Percentiles rank a stretch among this genome's conserved stretches.
Conservation (phyloP, 176 grass and related monocot species). For the Bonia amplexicaulis region DNA sequence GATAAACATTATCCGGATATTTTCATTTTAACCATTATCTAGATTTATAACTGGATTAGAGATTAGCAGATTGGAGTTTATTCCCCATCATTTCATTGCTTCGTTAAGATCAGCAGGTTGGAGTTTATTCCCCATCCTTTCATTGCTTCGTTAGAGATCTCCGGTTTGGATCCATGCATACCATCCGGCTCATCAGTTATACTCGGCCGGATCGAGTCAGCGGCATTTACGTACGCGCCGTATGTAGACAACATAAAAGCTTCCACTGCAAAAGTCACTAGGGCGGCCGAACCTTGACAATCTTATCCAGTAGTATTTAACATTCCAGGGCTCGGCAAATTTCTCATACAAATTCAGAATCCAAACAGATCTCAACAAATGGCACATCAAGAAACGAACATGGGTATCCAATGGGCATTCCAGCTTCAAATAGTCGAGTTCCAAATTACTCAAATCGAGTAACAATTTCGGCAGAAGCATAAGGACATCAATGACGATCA, state of each 20-base stretch:
- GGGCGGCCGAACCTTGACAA: background rate
- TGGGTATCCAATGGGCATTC: background rate
- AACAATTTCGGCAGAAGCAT: conserved; percentile 5
- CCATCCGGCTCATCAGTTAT: background rate
- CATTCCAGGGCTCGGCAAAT: background rate
- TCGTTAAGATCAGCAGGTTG: background rate
- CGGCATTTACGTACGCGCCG: background rate
- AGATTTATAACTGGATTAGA: no score
- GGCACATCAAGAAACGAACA: background rate
- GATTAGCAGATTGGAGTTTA: no score
- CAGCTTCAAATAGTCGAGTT: background rate
- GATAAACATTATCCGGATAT: no score
- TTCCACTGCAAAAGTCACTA: background rate
- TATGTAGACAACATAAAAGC: background rate
- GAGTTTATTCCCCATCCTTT: background rate
- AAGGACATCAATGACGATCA: background rate
- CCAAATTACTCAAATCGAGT: conserved; percentile 10
- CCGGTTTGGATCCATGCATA: conserved; percentile 6
- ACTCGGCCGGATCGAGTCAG: background rate
- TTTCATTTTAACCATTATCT: no score
- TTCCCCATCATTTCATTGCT: no score
- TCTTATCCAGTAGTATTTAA: background rate
- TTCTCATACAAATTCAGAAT: background rate
- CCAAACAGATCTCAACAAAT: background rate
- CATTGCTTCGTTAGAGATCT: background rate